These are phyloP conservation scores for Populus alba DNA, from an alignment of 345 rosid species.

Conservation along the genomic window DNA sequence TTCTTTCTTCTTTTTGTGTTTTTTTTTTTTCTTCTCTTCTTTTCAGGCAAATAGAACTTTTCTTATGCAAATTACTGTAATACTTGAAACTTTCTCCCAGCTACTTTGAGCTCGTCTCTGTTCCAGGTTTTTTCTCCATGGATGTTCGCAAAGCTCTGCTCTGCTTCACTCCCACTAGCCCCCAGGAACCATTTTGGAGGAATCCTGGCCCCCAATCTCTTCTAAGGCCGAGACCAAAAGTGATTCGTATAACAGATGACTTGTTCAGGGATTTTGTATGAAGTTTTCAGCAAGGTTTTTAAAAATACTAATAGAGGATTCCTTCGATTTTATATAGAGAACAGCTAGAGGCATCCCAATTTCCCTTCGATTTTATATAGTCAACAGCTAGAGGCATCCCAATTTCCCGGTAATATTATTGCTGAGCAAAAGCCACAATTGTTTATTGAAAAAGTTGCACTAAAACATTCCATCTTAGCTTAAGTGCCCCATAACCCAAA, in stretches of 20 bases:
- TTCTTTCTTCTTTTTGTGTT: neutral
- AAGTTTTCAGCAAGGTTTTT: neutral
- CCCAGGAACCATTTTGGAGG: neutral
- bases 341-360: no score
- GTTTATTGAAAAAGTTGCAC: neutral
- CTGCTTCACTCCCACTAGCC: neutral
- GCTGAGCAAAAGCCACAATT: neutral
- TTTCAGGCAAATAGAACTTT: neutral
- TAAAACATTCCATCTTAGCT: neutral
- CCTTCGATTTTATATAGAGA: neutral
- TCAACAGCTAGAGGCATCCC: slow-evolving; percentile 1
- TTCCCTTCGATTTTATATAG: neutral
- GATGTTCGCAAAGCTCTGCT: neutral
- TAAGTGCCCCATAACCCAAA: neutral
- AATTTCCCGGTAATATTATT: neutral
- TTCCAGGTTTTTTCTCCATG: no score
- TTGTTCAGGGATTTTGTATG: neutral
- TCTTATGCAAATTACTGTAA: neutral
- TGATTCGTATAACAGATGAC: neutral
- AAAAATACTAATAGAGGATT: neutral
- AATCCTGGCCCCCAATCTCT: neutral
- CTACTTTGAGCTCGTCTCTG: neutral
- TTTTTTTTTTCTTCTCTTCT: neutral
- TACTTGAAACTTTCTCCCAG: neutral
- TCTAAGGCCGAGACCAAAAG: neutral